Evolutionary conservation across 1,284 basidiomycete genomes (phyloP).

Genomic region (Ceratobasidium papillatum): DNA sequence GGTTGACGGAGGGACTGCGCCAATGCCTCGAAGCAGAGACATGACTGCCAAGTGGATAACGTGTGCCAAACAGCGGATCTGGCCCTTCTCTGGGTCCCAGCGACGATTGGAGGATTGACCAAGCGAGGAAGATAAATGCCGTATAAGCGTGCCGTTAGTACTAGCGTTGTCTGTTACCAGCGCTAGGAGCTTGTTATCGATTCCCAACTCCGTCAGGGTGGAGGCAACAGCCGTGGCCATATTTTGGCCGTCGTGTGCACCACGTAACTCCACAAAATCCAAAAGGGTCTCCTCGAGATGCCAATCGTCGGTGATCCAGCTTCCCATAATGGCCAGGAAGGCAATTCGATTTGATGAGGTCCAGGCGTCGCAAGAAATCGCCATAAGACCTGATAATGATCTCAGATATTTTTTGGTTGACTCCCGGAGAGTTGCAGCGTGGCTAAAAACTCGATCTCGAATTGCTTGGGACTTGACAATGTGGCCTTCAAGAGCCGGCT

Average conservation of each 20-base stretch:
- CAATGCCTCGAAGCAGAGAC: background rate
- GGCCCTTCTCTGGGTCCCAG: background rate
- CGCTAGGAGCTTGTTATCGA: background rate
- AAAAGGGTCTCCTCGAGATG: conserved; percentile 22
- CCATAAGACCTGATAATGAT: conserved; percentile 17
- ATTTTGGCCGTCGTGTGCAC: conserved; percentile 38
- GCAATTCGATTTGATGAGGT: conserved; percentile 35
- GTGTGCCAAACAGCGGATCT: conserved; percentile 28
- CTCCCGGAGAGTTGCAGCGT: background rate
- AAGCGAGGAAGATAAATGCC: background rate
- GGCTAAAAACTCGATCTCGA: background rate
- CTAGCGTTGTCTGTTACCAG: conserved; percentile 10
- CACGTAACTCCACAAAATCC: conserved; percentile 37
- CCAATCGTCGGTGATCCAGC: conserved; percentile 39
- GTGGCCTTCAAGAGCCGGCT: background rate
- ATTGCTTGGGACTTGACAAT: background rate
- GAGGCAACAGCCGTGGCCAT: conserved; percentile 17
- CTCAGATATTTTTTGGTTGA: background rate
- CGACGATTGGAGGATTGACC: background rate
- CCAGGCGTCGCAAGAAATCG: conserved; percentile 39
- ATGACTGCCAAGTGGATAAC: conserved; percentile 31
- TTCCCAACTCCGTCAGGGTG: background rate
- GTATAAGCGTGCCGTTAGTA: conserved; percentile 1
- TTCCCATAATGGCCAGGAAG: conserved; percentile 28
- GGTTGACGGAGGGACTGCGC: background rate